A percentile compares a stretch with the other conserved stretches of the same genome.
These are phyloP conservation scores for Conringia planisiliqua DNA, from an alignment of 345 rosid species.

Conservation along the genomic window DNA sequence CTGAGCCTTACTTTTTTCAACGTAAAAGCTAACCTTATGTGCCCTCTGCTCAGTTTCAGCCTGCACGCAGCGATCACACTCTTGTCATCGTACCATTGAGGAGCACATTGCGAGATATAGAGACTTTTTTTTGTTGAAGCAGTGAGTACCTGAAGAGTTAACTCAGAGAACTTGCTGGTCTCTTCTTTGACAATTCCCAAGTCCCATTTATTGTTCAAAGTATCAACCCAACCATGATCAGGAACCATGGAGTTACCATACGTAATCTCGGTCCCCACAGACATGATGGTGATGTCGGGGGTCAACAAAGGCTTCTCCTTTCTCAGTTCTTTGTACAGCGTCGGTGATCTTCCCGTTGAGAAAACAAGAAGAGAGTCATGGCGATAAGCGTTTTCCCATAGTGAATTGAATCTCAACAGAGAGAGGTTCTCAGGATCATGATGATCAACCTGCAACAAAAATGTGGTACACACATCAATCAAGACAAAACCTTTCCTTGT, in stretches of 20 bases:
- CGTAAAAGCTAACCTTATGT: slow-evolving; percentile 87
- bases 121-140: neutral
- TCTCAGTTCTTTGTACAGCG: slow-evolving; percentile 65
- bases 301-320: slow-evolving; percentile 88
- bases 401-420: slow-evolving; percentile 76
- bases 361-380: slow-evolving; percentile 84
- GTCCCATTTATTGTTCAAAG: slow-evolving; percentile 86
- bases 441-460: slow-evolving; percentile 73
- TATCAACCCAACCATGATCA: slow-evolving; percentile 87
- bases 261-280: slow-evolving; percentile 98
- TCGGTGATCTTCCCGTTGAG: slow-evolving; percentile 96
- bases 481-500: neutral
- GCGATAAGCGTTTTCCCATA: slow-evolving; percentile 83
- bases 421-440: slow-evolving; percentile 81
- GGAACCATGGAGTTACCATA: slow-evolving; percentile 83
- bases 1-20: slow-evolving; percentile 79
- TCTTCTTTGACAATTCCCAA: slow-evolving; percentile 65
- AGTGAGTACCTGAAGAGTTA: slow-evolving; percentile 74
- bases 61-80: slow-evolving; percentile 38
- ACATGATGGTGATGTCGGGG: slow-evolving; percentile 93
- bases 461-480: neutral
- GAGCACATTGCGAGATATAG: neutral
- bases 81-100: neutral
- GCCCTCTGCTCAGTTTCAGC: slow-evolving; percentile 88
- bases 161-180: slow-evolving; percentile 72